Percentiles rank a stretch among this genome's conserved stretches.
These are phyloP conservation scores for Mortierella sp. DNA, from an alignment of 371 early-diverging fungal species.

Conservation along the genomic window DNA sequence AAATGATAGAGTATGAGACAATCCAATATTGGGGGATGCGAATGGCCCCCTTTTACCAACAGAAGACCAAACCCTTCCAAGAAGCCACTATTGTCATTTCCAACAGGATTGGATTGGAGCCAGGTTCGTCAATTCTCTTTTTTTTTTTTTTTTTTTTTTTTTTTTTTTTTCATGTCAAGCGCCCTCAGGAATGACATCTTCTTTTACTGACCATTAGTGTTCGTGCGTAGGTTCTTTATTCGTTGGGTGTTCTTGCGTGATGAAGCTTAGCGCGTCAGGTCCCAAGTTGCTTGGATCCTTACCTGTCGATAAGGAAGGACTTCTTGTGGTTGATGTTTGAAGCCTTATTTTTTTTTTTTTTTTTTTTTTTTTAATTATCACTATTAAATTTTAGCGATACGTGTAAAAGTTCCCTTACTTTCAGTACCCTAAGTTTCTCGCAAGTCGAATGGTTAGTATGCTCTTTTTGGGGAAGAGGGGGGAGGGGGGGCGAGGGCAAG, in stretches of 20 bases:
- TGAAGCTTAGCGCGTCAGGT: conserved; percentile 22
- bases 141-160: background rate
- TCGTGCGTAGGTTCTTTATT: conserved; percentile 24
- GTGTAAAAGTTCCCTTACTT: too few relatives aligned
- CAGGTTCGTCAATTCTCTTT: conserved; percentile 52
- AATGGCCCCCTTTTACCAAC: conserved; percentile 58
- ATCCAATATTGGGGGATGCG: conserved; percentile 73
- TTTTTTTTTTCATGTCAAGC: background rate
- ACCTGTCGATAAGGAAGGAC: conserved; percentile 32
- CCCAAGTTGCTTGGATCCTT: conserved; percentile 25
- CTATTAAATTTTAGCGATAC: background rate
- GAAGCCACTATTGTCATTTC: conserved; percentile 61
- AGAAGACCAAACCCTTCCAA: background rate
- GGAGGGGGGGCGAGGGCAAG: too few relatives aligned
- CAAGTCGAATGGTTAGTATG: too few relatives aligned
- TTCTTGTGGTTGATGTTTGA: conserved; percentile 21
- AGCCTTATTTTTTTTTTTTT: background rate
- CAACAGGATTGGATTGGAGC: conserved; percentile 76
- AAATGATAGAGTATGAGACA: conserved; percentile 36
- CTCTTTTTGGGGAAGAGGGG: background rate
- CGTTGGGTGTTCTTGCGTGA: conserved; percentile 47
- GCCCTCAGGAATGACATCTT: background rate
- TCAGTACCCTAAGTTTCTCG: too few relatives aligned
- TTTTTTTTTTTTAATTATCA: background rate
- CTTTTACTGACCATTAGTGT: background rate